Conservation (phyloP, 305 asterid species). For the Fraxinus greggii region DNA sequence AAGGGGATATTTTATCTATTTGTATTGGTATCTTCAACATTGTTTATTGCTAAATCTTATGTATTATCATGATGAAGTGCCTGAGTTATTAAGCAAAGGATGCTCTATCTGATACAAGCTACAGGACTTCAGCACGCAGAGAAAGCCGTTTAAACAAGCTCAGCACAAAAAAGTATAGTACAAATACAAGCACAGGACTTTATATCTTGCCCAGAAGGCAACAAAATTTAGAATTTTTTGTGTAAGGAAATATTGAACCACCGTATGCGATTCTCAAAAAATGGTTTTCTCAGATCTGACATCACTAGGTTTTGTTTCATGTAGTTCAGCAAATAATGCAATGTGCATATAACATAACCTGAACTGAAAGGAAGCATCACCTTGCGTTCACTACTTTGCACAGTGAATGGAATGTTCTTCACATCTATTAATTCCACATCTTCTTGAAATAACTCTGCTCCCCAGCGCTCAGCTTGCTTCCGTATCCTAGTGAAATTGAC, state of each 20-base stretch:
- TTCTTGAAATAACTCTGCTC: slow-evolving; percentile 93
- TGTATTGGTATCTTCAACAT: not conserved
- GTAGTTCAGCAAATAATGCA: slow-evolving; percentile 1
- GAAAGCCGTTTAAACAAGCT: not conserved
- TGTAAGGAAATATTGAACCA: not conserved
- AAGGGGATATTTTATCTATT: not conserved
- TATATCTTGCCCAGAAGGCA: not conserved
- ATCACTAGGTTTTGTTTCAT: not conserved
- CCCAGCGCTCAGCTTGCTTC: slow-evolving; percentile 97
- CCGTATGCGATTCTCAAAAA: not conserved
- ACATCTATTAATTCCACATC: slow-evolving; percentile 90
- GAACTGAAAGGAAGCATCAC: slow-evolving; percentile 43
- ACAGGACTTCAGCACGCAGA: not conserved
- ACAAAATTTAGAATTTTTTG: not conserved
- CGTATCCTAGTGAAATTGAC: slow-evolving; percentile 60
- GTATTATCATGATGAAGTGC: not conserved
- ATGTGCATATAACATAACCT: not conserved
- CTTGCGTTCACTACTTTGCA: slow-evolving; percentile 91
- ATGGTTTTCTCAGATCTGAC: not conserved
- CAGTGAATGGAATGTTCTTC: slow-evolving; percentile 76
- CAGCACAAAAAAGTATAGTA: not conserved
- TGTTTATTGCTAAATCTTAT: not conserved
- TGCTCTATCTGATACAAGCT: not conserved
- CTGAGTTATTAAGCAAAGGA: not conserved
- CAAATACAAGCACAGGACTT: not conserved